These are phyloP conservation scores for Lentinula sp. DNA, from an alignment of 768 basidiomycete genomes.

Conservation along the genomic window DNA sequence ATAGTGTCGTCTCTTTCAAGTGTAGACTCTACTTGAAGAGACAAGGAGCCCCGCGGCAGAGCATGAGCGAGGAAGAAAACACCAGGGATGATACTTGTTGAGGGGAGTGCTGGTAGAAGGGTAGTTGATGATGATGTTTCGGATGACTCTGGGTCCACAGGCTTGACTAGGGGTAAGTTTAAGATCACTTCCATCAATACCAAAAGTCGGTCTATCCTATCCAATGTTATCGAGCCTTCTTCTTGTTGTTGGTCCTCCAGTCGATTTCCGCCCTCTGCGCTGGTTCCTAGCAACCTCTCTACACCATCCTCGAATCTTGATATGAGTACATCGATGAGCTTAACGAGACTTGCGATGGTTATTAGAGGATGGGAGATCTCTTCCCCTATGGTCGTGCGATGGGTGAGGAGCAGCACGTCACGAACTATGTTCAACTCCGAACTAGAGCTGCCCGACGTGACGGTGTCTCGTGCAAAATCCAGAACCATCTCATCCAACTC, in stretches of 20 bases:
- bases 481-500: neutral
- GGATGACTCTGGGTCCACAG: neutral
- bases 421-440: neutral
- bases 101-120: neutral
- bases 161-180: neutral
- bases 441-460: neutral
- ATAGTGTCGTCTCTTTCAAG: neutral
- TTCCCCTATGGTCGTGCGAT: neutral
- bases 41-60: neutral
- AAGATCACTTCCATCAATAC: neutral
- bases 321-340: neutral
- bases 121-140: neutral
- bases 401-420: neutral
- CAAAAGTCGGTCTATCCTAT: neutral
- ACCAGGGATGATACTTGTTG: neutral
- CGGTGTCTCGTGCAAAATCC: neutral
- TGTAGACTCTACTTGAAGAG: neutral
- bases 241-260: neutral
- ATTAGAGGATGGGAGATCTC: neutral
- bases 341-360: neutral
- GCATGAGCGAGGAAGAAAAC: neutral
- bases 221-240: neutral
- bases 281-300: neutral
- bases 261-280: neutral
- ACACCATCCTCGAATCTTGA: neutral